Evolutionary conservation across 129 eudicot species (phyloP), one percentile per base, ranked within the genome.

Genomic region (Flaveria robusta): DNA sequence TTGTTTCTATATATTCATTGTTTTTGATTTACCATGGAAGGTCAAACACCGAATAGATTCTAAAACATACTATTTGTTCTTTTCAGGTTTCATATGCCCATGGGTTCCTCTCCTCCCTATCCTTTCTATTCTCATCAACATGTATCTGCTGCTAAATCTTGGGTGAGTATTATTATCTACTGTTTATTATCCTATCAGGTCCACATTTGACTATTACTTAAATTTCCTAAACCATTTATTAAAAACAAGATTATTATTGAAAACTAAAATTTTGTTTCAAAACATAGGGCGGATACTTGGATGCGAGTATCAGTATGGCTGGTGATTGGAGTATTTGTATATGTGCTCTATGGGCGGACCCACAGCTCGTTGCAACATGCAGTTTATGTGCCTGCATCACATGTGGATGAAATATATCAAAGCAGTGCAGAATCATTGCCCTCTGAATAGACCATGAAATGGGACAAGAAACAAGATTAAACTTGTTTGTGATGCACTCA

Each of bases 21-120:
- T 24, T 52, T 56, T 34, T 16, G 29, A 24, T 27, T n/a, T 67
- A 58, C 26, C 18, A 15, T 55, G 6, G 71, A 22, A 75, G 9
- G 69, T 84, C 41, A 49, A 68, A 46, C 39, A 20, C 10, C 8
- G 42, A 64, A 34, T 37, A 49, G 66, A 50, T 72, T 50, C 59
- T 80, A 73, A 80, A 63, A 66, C 13, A 43, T 45, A 14, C 31
- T 24, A 29, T 26, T 10, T 80, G 39, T 73, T 54, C 12, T 72
- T 43, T 74, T 62, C 92, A 94, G 98, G 98, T 77, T 94, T 94
- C 85, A 74, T 86, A 79, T 94, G 98, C 84, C 98, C 98, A 2
- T 87, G 88, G 39, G 91, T 94, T 60, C 98, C 98, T 14, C 82
- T 94, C 68, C 81, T 94, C 31, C 98, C 98, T 13, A 87, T 94